Evolutionary conservation across 805 yeast genomes (phyloP).

Genomic region (Jamesozyma jinghongensis): DNA sequence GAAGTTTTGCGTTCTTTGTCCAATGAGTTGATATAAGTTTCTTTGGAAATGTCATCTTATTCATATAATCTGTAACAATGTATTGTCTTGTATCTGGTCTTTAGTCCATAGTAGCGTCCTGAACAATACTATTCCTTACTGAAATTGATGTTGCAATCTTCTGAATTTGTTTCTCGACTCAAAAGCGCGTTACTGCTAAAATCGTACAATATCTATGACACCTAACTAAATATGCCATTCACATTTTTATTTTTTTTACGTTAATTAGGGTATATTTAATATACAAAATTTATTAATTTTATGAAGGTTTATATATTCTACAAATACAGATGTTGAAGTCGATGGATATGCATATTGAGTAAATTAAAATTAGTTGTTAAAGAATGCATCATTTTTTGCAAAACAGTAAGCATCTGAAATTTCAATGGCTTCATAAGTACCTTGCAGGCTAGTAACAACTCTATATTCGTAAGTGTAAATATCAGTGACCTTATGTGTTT

Average conservation of each 20-base stretch:
- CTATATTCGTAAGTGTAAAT: slow-evolving; percentile 62
- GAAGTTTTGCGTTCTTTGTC: slow-evolving; percentile 6
- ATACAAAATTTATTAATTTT: too few relatives aligned
- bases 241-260: too few relatives aligned
- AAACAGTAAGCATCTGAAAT: slow-evolving; percentile 79
- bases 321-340: not conserved
- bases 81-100: too few relatives aligned
- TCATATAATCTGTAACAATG: too few relatives aligned
- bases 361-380: slow-evolving; percentile 10
- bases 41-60: slow-evolving; percentile 11
- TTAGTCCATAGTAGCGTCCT: too few relatives aligned
- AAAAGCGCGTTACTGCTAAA: too few relatives aligned
- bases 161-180: too few relatives aligned
- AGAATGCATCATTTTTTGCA: slow-evolving; percentile 35
- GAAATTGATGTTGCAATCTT: too few relatives aligned
- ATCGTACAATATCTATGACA: too few relatives aligned
- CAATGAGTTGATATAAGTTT: slow-evolving; percentile 9
- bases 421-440: slow-evolving; percentile 87
- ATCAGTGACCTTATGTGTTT: slow-evolving; percentile 46
- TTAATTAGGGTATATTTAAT: too few relatives aligned
- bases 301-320: not conserved
- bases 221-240: too few relatives aligned
- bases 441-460: slow-evolving; percentile 75
- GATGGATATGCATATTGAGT: not conserved
- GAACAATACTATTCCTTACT: too few relatives aligned